Evolutionary conservation across 192 early-diverging fungal species (phyloP), one percentile per base, ranked within the genome.

Genomic region (Coemansia sp.): DNA sequence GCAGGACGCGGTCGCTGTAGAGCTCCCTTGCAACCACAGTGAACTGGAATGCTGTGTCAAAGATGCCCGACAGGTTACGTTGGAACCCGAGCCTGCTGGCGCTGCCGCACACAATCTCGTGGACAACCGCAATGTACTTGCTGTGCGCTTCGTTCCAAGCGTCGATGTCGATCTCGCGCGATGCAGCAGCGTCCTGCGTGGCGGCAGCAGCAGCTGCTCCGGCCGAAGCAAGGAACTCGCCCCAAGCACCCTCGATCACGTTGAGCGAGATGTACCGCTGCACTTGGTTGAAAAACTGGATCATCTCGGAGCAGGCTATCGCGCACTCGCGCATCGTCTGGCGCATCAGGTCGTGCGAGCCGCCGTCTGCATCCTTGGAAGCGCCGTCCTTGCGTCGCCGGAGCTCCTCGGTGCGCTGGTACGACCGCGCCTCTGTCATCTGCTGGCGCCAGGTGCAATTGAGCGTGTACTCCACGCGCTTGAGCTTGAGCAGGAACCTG

Each of bases 181-280:
- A 85, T 90, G 81, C 18, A 16, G 35, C 9, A 8, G 24, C 18
- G 78, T 81, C 26, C 72, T 38, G 16, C 35, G 64, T 65, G 62
- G 83, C 33, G 52, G 26, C 58, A 30, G 30, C 30, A 3, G 30
- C 30, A 2, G 30, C 45, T 24, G 33, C 36, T 16, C 34, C 59
- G 38, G 73, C 68, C 38, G 67, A 23, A 21, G 65, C 65, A 1
- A 86, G 64, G 18, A 98, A 85, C 72, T 90, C 87, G 33, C 88
- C 89, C 96, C 96, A 98, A 0, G 94, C 92, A 56, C 89, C 90
- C 79, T 95, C 95, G 30, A 98, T 72, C 52, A 93, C 93, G 76
- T 98, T 95, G 77, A 97, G 96, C 46, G 92, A 81, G 33, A 94
- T 89, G 72, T 94, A 97, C 73, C 95, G 93, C 76, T 98, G 95